phyloP scores from a whole-genome alignment of 2,329 filamentous ascomycete species.

The Fusarium concolor region DNA sequence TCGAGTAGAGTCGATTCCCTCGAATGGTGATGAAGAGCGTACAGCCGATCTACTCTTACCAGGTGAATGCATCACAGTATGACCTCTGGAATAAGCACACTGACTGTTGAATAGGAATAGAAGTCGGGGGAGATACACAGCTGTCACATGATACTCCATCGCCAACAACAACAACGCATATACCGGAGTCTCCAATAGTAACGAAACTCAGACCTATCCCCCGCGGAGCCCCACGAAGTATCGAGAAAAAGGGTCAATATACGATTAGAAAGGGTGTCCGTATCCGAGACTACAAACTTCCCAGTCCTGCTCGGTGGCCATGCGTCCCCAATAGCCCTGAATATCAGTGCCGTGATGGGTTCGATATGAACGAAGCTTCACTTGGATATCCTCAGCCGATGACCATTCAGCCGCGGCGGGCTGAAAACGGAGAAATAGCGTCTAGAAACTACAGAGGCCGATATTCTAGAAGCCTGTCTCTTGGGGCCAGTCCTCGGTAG shows the following conservation, averaged over 20 bases:
- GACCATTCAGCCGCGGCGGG: background rate
- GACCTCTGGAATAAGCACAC: background rate
- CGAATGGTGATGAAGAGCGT: background rate
- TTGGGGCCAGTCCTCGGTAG: background rate
- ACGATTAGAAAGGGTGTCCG: conserved; percentile 47
- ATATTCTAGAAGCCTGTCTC: conserved; percentile 7
- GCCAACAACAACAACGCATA: background rate
- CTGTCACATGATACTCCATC: background rate
- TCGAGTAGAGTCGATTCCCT: conserved; percentile 36
- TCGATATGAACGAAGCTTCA: conserved; percentile 41
- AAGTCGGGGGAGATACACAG: background rate
- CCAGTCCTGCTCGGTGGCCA: background rate
- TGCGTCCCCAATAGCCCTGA: conserved; percentile 21
- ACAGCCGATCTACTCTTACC: background rate
- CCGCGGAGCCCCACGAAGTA: conserved; percentile 41
- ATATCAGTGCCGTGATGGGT: conserved; percentile 50
- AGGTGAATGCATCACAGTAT: background rate
- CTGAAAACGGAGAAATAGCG: background rate
- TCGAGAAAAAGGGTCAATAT: conserved; percentile 45
- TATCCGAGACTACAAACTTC: conserved; percentile 47
- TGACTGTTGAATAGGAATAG: background rate
- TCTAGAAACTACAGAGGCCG: background rate
- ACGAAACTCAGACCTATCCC: conserved; percentile 45
- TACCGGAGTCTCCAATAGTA: too few relatives aligned
- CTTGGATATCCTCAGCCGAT: conserved; percentile 32